Evolutionary conservation across 768 basidiomycete species (phyloP), one percentile per base, ranked within the genome.

Genomic region (Sarcomyxa edulis): DNA sequence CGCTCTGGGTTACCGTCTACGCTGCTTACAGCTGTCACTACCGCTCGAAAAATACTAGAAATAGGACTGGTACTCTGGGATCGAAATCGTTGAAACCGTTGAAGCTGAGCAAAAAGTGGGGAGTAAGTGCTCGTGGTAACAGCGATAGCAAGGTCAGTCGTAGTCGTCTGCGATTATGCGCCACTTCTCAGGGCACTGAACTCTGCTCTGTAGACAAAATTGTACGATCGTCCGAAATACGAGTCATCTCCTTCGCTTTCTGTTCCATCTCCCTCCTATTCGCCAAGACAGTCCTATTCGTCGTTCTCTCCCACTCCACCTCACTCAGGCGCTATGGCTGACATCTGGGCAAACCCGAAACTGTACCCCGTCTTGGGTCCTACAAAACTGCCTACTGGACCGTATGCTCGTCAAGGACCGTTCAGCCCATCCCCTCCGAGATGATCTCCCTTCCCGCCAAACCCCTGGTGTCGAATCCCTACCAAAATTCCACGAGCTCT

Each of bases 281-380:
- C 20, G n/a, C 27, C 35, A 5, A 8, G 7, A 7, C n/a, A 25
- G 15, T 35, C 23, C 35, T 40, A 32, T 24, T 28, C 24, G 11
- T 41, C 32, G 20, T 42, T 15, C 30, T 32, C 32, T 39, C 7
- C 34, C 20, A 31, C 42, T 29, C 10, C 19, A 6, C 20, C 21
- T 24, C 21, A 20, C 11, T 5, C 32, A 33, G 24, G 28, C 5
- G 34, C 35, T 18, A 22, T 31, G 24, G 41, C 42, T 29, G 32
- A 46, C 30, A 31, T 38, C 32, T 23, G 35, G 30, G 21, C 23
- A 10, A 40, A 47, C 39, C 46, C 46, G 4, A 47, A 47, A 24
- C 42, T 47, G 10, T 47, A 31, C 24, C 46, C 46, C 10, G 46
- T 47, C 15, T 39, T 38, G 28, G 46, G 42, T 14, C 44, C 44